Conservation (phyloP, 2,329 filamentous ascomycete species). For the Colletotrichum melonis region DNA sequence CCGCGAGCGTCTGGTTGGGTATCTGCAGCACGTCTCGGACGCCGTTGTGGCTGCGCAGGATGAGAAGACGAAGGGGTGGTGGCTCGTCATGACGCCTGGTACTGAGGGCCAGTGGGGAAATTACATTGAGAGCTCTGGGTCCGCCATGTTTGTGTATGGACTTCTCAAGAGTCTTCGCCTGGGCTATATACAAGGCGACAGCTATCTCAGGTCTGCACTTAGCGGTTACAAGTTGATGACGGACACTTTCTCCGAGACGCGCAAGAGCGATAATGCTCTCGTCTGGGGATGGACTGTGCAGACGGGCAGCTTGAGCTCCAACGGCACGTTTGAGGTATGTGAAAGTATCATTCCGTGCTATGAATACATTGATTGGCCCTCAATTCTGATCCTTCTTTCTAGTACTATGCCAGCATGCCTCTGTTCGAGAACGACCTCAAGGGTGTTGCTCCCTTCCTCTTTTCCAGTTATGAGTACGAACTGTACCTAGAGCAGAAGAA, state of each 20-base stretch:
- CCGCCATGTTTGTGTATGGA: slow-evolving; percentile 51
- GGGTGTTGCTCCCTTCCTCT: slow-evolving; percentile 40
- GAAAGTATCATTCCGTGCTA: background rate
- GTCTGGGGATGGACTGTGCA: slow-evolving; percentile 47
- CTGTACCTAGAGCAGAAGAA: slow-evolving; percentile 30
- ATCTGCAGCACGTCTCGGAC: slow-evolving; percentile 53
- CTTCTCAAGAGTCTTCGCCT: slow-evolving; percentile 49
- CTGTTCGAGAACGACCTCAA: slow-evolving; percentile 42
- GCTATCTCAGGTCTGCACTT: slow-evolving; percentile 50
- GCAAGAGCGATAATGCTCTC: slow-evolving; percentile 57
- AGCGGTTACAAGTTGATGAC: slow-evolving; percentile 58
- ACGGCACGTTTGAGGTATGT: slow-evolving; percentile 53
- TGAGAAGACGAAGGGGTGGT: slow-evolving; percentile 48
- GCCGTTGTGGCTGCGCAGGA: slow-evolving; percentile 57
- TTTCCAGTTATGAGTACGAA: slow-evolving; percentile 41
- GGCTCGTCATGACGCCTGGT: slow-evolving; percentile 48
- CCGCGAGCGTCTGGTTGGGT: slow-evolving; percentile 49
- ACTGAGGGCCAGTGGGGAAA: slow-evolving; percentile 48
- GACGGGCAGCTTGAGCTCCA: slow-evolving; percentile 49
- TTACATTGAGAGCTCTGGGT: slow-evolving; percentile 51
- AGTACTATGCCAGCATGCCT: slow-evolving; percentile 42
- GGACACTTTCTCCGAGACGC: slow-evolving; percentile 54
- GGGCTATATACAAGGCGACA: slow-evolving; percentile 43
- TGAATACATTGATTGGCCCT: background rate
- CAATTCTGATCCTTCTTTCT: rapidly evolving